Evolutionary conservation across 257 asterid species (phyloP), one percentile per base, ranked within the genome.

Genomic region (Scutellaria minor): DNA sequence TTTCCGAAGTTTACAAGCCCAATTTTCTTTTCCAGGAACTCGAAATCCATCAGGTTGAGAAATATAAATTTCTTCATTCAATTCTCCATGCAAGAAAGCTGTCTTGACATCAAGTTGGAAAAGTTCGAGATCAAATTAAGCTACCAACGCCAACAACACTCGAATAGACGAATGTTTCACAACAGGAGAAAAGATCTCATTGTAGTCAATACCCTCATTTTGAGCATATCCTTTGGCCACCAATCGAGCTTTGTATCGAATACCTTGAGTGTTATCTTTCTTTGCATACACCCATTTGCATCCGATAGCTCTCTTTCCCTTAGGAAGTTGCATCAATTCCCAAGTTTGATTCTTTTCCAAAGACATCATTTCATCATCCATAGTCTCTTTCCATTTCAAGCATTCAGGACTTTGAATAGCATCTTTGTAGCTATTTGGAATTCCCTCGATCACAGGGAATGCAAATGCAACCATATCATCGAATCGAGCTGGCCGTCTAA

Each of bases 281-380:
- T 61, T 10, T 47, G 39, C 2, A 47, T 47, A 22, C 27, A 22
- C 27, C 27, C 27, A 22, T 22, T 22, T 22, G 2, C 27, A 22
- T 22, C 27, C 27, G n/a, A 41, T 41, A 5, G 2, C 46, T 41
- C 9, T 41, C 46, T 41, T 41, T 5, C 8, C 46, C 9, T 41
- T 41, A 5, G 46, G 46, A 41, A 41, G 46, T 41, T 5, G 46
- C 6, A 41, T 3, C 3, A 41, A 41, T 6, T 61, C 11, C 67
- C 67, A 61, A 37, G 51, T 61, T 1, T 61, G 22, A 39, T 37
- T 61, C 44, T 61, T 5, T 1, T 37, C 0, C 2, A 40, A 11
- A 13, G 71, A 66, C 37, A 6, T 14, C 48, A 48, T 66, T 6
- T 66, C 60, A 1, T 66, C 71, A 6, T 48, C 47, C 71, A 66